phyloP scores from a whole-genome alignment of 2,329 filamentous ascomycete genomes.

The Mycocentrospora acerina region DNA sequence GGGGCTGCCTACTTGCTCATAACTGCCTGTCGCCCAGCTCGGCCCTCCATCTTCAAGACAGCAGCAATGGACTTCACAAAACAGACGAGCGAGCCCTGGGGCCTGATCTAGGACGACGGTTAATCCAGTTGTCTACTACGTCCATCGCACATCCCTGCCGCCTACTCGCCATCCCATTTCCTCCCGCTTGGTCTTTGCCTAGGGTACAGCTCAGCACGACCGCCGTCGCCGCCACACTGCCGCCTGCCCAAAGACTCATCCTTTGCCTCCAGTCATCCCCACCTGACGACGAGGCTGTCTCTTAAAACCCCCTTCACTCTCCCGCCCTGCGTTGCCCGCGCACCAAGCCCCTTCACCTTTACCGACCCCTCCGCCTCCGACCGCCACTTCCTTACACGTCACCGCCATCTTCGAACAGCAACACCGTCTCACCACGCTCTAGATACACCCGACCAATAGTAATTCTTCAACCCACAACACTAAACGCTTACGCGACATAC shows the following conservation, averaged over 20 bases:
- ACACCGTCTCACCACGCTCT: slow-evolving; percentile 17
- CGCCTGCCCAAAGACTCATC: slow-evolving; percentile 30
- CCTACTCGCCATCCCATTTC: slow-evolving; percentile 12
- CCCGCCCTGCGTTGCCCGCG: slow-evolving; percentile 14
- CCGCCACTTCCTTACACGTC: slow-evolving; percentile 33
- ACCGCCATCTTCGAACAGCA: slow-evolving; percentile 19
- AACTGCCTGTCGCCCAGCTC: slow-evolving; percentile 28
- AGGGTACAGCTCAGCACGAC: slow-evolving; percentile 29
- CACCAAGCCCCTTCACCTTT: slow-evolving; percentile 8
- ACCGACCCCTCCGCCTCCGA: slow-evolving; percentile 18
- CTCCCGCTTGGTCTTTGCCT: slow-evolving; percentile 24
- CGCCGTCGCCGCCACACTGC: slow-evolving; percentile 30
- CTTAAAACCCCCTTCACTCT: slow-evolving; percentile 8
- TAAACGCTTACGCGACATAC: slow-evolving; percentile 20
- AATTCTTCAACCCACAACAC: slow-evolving; percentile 20
- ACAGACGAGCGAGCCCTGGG: slow-evolving; percentile 31
- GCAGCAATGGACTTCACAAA: slow-evolving; percentile 39
- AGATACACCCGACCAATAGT: slow-evolving; percentile 25
- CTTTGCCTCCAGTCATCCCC: slow-evolving; percentile 14
- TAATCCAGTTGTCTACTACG: slow-evolving; percentile 17
- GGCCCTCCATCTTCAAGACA: slow-evolving; percentile 26
- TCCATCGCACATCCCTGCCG: slow-evolving; percentile 20
- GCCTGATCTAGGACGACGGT: slow-evolving; percentile 32
- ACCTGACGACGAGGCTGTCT: slow-evolving; percentile 18
- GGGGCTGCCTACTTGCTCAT: slow-evolving; percentile 22